These are phyloP conservation scores for Lepidium aucheri DNA, from an alignment of 345 rosid genomes.

Conservation along the genomic window DNA sequence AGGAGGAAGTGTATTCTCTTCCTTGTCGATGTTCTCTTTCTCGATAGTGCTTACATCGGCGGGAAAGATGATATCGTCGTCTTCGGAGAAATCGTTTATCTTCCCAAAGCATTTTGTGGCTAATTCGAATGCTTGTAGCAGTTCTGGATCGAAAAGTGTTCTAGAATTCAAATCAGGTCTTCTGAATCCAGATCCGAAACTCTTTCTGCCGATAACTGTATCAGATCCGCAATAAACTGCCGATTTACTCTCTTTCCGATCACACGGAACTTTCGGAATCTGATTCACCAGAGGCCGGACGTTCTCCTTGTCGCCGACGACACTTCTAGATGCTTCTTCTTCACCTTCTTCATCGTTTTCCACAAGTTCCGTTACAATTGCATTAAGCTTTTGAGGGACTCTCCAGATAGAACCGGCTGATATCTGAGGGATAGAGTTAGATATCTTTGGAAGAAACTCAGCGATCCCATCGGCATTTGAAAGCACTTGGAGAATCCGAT, in stretches of 20 bases:
- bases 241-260: constrained; percentile 1
- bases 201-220: background rate
- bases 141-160: constrained; percentile 69
- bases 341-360: constrained; percentile 37
- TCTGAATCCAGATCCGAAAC: constrained; percentile 46
- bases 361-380: constrained; percentile 41
- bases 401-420: constrained; percentile 18
- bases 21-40: background rate
- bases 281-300: constrained; percentile 31
- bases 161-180: constrained; percentile 62
- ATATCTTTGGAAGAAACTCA: constrained; percentile 27
- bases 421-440: constrained; percentile 23
- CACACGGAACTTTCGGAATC: constrained; percentile 4
- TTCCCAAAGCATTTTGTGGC: constrained; percentile 41
- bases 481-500: constrained; percentile 46
- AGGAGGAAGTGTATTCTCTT: background rate
- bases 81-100: constrained; percentile 30
- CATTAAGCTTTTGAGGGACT: constrained; percentile 24
- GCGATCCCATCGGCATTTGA: constrained; percentile 52
- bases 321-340: constrained; percentile 29
- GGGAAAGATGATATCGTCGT: constrained; percentile 14
- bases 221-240: constrained; percentile 6
- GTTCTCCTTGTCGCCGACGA: constrained; percentile 39
- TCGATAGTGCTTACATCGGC: background rate
- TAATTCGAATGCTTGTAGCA: constrained; percentile 56